Base-by-base conservation (phyloP, 2,329 filamentous ascomycete genomes). In the Coniochaeta ligniaria region DNA sequence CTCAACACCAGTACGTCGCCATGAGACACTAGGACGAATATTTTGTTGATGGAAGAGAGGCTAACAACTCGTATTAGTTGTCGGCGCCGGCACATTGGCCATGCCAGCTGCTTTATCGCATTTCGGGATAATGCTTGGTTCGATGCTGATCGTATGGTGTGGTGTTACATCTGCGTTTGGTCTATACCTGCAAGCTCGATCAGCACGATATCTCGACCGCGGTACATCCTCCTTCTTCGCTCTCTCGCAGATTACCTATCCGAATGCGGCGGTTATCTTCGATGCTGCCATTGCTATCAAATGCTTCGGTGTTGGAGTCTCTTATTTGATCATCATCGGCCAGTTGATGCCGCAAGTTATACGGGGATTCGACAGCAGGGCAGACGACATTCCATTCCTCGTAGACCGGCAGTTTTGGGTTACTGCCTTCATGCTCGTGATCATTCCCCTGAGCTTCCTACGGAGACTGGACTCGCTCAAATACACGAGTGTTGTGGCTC, bases 301-400 rank as follows among this genome's bases (percentile, higher is more conserved):
- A 74, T 99, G 95, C 75, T 99, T 99, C 72, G 95, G 95, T 41
- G 95, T 99, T 11, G 95, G 91, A 24, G 91, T 98, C 62, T 97
- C 92, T 68, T 99, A 99, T 76, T 84, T 99, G 68, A 99, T 99
- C 70, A 98, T 99, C 70, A 98, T 99, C 67, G 95, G 95, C 58
- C 95, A 99, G 73, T 79, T 99, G 64, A 99, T 99, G 95, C 95
- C 95, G 0, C 94, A 92, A 43, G 95, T 99, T 11, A 87, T 95
- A 26, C 78, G 86, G 63, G 95, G 93, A 5, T 94, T 99, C 73
- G 84, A 86, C 63, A 81, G 83, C 56, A 77, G 80, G 57, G 83
- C 84, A 22, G 83, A 81, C 20, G 80, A 84, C 2, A 77, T 89
- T 52, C 83, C 86, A 1, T 98, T 94, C 70, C 76, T 98, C 64